Percentiles rank a stretch among this genome's conserved stretches.
These are phyloP conservation scores for Syzygium grande DNA, from an alignment of 345 rosid genomes.

Conservation along the genomic window DNA sequence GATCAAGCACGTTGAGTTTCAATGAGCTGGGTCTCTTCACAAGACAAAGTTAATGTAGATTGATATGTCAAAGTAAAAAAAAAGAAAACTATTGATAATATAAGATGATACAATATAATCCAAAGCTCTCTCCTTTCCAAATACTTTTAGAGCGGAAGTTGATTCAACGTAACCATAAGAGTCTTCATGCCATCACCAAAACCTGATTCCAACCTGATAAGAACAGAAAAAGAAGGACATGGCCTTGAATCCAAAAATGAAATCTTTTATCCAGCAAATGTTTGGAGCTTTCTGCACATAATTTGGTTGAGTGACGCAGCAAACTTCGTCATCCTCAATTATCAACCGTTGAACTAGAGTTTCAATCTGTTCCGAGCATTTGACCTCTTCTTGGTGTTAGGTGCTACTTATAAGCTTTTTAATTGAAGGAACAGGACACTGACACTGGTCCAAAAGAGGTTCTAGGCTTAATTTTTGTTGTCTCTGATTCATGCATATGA, in stretches of 20 bases:
- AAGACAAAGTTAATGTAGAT: background rate
- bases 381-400: background rate
- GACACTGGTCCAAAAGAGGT: background rate
- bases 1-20: background rate
- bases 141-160: fast-evolving
- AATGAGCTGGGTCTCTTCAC: background rate
- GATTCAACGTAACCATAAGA: background rate
- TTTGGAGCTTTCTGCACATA: background rate
- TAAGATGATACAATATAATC: fast-evolving
- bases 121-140: background rate
- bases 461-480: background rate
- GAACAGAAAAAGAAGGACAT: background rate
- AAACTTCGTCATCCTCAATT: background rate
- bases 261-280: background rate
- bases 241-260: background rate
- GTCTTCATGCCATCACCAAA: background rate
- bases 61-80: background rate
- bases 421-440: background rate
- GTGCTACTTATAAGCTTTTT: background rate
- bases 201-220: background rate
- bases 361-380: background rate
- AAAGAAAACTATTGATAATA: fast-evolving
- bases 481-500: background rate
- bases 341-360: background rate
- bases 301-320: background rate